phyloP scores from a whole-genome alignment of 1,284 basidiomycete genomes.

The Exobasidium rhododendri region DNA sequence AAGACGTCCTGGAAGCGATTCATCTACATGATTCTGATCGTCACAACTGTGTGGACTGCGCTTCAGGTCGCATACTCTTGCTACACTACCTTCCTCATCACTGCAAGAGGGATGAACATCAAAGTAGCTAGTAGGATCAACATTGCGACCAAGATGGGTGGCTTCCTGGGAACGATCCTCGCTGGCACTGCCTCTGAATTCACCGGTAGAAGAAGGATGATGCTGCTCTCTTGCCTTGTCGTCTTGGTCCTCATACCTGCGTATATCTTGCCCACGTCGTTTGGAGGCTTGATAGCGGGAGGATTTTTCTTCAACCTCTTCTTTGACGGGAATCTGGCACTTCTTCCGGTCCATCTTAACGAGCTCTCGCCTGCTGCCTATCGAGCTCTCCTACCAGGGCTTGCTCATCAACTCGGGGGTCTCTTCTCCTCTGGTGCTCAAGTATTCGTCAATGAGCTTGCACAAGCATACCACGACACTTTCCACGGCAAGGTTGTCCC shows the following conservation, averaged over 20 bases:
- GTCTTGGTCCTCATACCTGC: background rate
- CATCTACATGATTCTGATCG: background rate
- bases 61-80: background rate
- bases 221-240: background rate
- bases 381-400: background rate
- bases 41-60: background rate
- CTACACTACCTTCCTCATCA: background rate
- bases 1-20: background rate
- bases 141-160: background rate
- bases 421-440: background rate
- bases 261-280: background rate
- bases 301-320: constrained; percentile 2
- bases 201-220: background rate
- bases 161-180: background rate
- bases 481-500: background rate
- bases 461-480: background rate
- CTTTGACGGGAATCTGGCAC: background rate
- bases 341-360: background rate
- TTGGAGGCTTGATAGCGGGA: background rate
- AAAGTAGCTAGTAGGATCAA: background rate
- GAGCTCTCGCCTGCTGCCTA: background rate
- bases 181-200: background rate
- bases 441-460: background rate
- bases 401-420: background rate
- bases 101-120: background rate